Evolutionary conservation across 116 monocot genomes (phyloP), one percentile per base, ranked within the genome.

Genomic region (Iris pallida): DNA sequence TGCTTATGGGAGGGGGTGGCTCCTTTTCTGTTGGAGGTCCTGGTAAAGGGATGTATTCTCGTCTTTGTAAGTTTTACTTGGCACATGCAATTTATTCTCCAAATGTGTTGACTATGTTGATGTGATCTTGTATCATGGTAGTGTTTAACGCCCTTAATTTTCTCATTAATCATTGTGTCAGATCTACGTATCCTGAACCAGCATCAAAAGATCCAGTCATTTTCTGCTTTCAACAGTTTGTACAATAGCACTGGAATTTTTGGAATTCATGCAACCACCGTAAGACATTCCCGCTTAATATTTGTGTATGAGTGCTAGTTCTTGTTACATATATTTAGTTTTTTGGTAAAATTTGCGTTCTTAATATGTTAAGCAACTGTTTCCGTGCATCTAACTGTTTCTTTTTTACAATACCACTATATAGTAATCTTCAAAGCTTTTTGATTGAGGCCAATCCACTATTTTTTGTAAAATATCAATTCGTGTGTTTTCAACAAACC

Each of bases 21-120:
- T 93, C 93, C 56, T 93, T 93, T 59, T 93, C 89, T 74, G 80
- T 85, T 69, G 93, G 93, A 62, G 93, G 93, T 47, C 93, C 89
- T 69, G 93, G 93, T 47, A 93, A 93, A 75, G 93, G 93, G 55
- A 93, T 93, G 93, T 82, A 93, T 72, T 93, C 93, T 80, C 82
- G 90, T 6, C 51, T 93, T 61, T 93, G 93, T 93, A 90, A 76
- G 93, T 84, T 9, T 9, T 51, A 13, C 1, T 9, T 9, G 11
- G 4, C 4, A 9, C 1, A 51, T 51, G 7, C 49, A 9, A 48
- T 48, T 48, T 51, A 2, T 51, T 51, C 30, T 30, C 2, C 2
- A 30, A 30, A 30, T 30, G 30, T 30, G 30, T n/a, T n/a, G n/a
- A n/a, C n/a, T n/a, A n/a, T n/a, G 30, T 30, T 30, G 30, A 3